These are phyloP conservation scores for Vicia villosa DNA, from an alignment of 306 rosid genomes.

Conservation along the genomic window DNA sequence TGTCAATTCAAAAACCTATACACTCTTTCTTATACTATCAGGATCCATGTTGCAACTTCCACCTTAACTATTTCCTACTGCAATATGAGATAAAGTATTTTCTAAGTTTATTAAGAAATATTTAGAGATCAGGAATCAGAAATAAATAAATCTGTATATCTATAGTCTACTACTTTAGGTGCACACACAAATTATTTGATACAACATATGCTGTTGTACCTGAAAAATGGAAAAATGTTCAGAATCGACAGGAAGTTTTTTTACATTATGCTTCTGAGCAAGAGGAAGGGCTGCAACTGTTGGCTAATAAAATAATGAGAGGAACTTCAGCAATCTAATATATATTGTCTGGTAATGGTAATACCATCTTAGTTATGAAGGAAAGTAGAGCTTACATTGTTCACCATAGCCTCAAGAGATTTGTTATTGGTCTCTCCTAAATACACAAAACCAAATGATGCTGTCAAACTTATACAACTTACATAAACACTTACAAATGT, in stretches of 20 bases:
- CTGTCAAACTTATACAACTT: too few relatives aligned
- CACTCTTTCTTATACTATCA: too few relatives aligned
- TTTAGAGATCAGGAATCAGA: slow-evolving; percentile 8
- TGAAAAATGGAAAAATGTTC: slow-evolving; percentile 98
- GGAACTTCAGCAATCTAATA: slow-evolving; percentile 42
- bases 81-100: slow-evolving; percentile 21
- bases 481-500: too few relatives aligned
- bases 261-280: slow-evolving; percentile 84
- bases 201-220: slow-evolving; percentile 47
- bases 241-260: slow-evolving; percentile 98
- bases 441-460: too few relatives aligned
- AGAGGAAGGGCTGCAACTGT: too few relatives aligned
- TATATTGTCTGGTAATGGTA: slow-evolving; percentile 12
- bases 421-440: too few relatives aligned
- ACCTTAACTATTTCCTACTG: too few relatives aligned
- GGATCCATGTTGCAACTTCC: too few relatives aligned
- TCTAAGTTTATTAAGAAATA: slow-evolving; percentile 12
- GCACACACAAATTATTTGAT: slow-evolving; percentile 10
- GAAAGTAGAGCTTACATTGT: too few relatives aligned
- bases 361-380: neutral
- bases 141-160: neutral
- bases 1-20: too few relatives aligned
- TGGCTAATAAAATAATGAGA: too few relatives aligned
- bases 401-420: too few relatives aligned
- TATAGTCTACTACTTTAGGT: slow-evolving; percentile 16